Conservation (phyloP, 1,284 basidiomycete species). For the Melampsora americana region DNA sequence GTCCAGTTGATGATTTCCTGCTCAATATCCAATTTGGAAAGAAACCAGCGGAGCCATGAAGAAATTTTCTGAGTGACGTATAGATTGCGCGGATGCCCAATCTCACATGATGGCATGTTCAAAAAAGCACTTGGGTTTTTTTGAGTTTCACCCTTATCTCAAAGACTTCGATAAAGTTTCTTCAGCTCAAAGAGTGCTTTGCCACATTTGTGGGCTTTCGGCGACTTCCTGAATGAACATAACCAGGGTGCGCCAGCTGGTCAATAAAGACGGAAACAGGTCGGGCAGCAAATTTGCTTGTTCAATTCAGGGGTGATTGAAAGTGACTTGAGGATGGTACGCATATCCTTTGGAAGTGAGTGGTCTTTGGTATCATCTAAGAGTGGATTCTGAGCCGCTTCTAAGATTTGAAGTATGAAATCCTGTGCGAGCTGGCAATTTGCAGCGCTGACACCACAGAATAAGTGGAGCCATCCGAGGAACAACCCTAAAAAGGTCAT, state of each 20-base stretch:
- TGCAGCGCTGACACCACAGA: too few relatives aligned
- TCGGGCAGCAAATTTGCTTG: constrained; percentile 11
- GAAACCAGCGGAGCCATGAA: background rate
- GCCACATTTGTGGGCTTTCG: constrained; percentile 12
- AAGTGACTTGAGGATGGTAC: constrained; percentile 7
- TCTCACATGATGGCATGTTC: background rate
- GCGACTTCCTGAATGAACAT: constrained; percentile 8
- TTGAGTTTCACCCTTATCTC: constrained; percentile 13
- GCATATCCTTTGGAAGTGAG: background rate
- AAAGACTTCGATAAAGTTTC: background rate
- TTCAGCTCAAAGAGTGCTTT: constrained; percentile 9
- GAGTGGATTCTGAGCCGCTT: background rate
- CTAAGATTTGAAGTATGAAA: too few relatives aligned
- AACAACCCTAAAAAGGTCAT: too few relatives aligned
- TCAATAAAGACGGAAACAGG: constrained; percentile 13
- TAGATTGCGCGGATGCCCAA: background rate
- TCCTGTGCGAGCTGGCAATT: too few relatives aligned
- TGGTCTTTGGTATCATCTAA: background rate
- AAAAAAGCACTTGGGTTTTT: background rate
- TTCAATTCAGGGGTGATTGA: constrained; percentile 10
- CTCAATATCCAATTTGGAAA: background rate
- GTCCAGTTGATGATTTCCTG: background rate
- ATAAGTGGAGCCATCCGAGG: too few relatives aligned
- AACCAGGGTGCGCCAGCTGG: background rate
- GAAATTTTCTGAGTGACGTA: background rate